These are phyloP conservation scores for Omphalotus olearius DNA, from an alignment of 1,284 basidiomycete genomes.

Conservation along the genomic window DNA sequence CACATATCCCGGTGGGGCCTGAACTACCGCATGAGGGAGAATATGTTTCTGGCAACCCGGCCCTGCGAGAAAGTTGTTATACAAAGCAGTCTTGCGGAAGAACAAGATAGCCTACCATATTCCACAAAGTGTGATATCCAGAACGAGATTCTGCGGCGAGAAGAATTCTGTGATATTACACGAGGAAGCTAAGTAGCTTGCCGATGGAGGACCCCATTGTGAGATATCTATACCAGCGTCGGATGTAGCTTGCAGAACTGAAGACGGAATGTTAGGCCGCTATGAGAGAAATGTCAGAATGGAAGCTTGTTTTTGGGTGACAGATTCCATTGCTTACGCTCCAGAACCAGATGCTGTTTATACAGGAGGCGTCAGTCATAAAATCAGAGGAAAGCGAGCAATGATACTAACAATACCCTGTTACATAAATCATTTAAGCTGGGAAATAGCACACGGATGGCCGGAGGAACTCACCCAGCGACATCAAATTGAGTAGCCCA, in stretches of 20 bases:
- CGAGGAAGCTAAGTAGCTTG: conserved; percentile 38
- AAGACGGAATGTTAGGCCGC: conserved; percentile 38
- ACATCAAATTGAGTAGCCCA: conserved; percentile 60
- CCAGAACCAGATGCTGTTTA: conserved; percentile 65
- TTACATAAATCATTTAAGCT: not conserved
- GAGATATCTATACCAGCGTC: conserved; percentile 44
- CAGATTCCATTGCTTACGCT: conserved; percentile 33
- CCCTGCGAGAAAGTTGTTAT: not conserved
- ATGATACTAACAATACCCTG: conserved; percentile 21
- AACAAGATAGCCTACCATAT: conserved; percentile 31
- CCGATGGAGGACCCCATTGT: conserved; percentile 57
- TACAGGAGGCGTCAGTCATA: not conserved
- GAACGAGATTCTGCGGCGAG: conserved; percentile 45
- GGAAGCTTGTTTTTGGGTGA: not conserved
- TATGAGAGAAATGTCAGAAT: conserved; percentile 18
- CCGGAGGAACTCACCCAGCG: conserved; percentile 36
- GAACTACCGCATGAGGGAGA: conserved; percentile 9
- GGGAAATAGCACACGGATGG: conserved; percentile 2
- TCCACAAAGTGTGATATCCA: conserved; percentile 52
- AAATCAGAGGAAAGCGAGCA: conserved; percentile 7
- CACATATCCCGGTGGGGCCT: conserved; percentile 13
- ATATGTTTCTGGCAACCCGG: conserved; percentile 12
- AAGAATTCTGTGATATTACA: conserved; percentile 53
- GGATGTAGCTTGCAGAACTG: conserved; percentile 28
- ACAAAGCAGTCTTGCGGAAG: not conserved